Conservation (phyloP, 2,329 filamentous ascomycete species). For the Aspergillus japonicus region DNA sequence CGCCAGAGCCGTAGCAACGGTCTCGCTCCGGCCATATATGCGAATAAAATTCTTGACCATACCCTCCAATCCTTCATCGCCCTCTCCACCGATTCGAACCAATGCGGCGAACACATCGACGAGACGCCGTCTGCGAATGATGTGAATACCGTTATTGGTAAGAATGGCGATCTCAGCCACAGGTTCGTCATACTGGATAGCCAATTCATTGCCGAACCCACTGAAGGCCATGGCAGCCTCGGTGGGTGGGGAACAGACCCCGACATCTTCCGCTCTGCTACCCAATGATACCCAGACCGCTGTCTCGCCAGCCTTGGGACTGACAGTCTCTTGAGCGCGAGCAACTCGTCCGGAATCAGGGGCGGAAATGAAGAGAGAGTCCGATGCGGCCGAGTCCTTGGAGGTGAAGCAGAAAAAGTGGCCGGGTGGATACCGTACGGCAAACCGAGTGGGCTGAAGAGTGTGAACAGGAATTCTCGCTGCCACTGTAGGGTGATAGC, state of each 20-base stretch:
- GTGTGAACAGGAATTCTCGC: constrained; percentile 50
- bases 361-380: constrained; percentile 77
- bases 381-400: constrained; percentile 58
- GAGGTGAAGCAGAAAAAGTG: constrained; percentile 85
- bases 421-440: constrained; percentile 71
- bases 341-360: constrained; percentile 84
- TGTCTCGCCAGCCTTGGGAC: constrained; percentile 70
- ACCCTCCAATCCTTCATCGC: constrained; percentile 71
- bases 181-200: constrained; percentile 87
- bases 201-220: constrained; percentile 92
- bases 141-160: constrained; percentile 85
- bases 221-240: constrained; percentile 64
- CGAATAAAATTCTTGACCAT: constrained; percentile 82
- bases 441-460: constrained; percentile 41
- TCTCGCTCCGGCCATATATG: constrained; percentile 84
- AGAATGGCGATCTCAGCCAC: constrained; percentile 84
- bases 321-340: constrained; percentile 54
- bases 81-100: constrained; percentile 68
- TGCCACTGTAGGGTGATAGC: constrained; percentile 42
- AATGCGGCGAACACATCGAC: constrained; percentile 90
- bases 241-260: constrained; percentile 71
- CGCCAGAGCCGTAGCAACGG: constrained; percentile 83
- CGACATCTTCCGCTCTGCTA: constrained; percentile 73
- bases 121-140: constrained; percentile 77
- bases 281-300: constrained; percentile 76